Percentiles rank a stretch among this genome's conserved stretches.
phyloP scores from a whole-genome alignment of 1,284 basidiomycete species.

The Sphaerobolus stellatus region DNA sequence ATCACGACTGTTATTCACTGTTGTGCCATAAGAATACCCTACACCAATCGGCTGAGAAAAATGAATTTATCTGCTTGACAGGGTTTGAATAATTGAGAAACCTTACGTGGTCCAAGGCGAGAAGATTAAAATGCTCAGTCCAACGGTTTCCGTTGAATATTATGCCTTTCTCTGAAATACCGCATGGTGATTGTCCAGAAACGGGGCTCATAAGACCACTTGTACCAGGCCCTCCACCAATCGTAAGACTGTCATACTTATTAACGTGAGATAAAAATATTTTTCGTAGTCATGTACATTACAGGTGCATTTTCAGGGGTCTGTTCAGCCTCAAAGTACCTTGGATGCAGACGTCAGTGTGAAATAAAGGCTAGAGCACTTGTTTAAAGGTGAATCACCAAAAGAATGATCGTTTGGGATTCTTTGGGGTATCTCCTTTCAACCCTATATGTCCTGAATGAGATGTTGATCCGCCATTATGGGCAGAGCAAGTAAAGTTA shows the following conservation, averaged over 20 bases:
- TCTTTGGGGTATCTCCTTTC: slow-evolving; percentile 24
- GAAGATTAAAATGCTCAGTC: slow-evolving; percentile 31
- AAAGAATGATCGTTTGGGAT: slow-evolving; percentile 33
- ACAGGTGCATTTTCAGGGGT: slow-evolving; percentile 28
- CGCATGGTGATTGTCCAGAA: slow-evolving; percentile 30
- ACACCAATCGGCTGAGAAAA: slow-evolving; percentile 30
- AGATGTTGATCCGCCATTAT: slow-evolving; percentile 12
- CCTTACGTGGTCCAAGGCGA: slow-evolving; percentile 35
- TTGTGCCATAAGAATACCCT: slow-evolving; percentile 32
- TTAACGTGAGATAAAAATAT: not conserved
- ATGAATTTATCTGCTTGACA: not conserved
- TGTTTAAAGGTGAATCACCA: slow-evolving; percentile 25
- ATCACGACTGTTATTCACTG: slow-evolving; percentile 29
- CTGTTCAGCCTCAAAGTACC: slow-evolving; percentile 34
- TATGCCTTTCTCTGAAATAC: slow-evolving; percentile 22
- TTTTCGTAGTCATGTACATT: slow-evolving; percentile 19
- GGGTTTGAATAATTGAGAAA: not conserved
- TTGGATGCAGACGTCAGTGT: no score
- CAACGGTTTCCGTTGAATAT: slow-evolving; percentile 28
- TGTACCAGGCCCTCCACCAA: slow-evolving; percentile 34
- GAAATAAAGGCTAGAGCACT: not conserved
- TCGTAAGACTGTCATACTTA: slow-evolving; percentile 26
- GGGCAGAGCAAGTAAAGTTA: not conserved
- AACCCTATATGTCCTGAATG: slow-evolving; percentile 32
- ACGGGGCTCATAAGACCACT: slow-evolving; percentile 30